A percentile compares a stretch with the other conserved stretches of the same genome.
Evolutionary conservation across 2,329 filamentous ascomycete genomes (phyloP).

Genomic region (Exophiala lecanii-corni): DNA sequence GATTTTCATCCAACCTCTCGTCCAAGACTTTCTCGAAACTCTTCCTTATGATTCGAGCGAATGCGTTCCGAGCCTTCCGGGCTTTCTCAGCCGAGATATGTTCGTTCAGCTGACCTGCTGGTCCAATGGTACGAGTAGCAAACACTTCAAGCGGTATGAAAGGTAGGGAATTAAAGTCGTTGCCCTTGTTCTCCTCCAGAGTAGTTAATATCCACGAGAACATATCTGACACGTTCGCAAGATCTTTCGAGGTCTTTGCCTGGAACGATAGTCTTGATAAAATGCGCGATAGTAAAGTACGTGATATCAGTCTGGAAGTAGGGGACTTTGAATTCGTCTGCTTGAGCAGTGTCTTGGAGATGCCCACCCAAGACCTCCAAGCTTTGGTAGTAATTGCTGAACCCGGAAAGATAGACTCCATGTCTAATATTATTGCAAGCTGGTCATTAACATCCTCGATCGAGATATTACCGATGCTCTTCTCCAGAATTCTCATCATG

Average conservation of each 20-base stretch:
- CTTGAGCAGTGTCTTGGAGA: slow-evolving; percentile 1
- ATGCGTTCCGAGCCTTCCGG: too few relatives aligned
- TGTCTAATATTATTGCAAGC: slow-evolving; percentile 8
- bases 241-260: neutral
- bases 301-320: slow-evolving; percentile 1
- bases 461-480: neutral
- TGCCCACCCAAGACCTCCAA: slow-evolving; percentile 11
- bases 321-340: neutral
- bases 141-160: slow-evolving; percentile 3
- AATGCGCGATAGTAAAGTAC: slow-evolving; percentile 8
- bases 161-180: neutral
- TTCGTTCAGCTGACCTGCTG: too few relatives aligned
- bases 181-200: neutral
- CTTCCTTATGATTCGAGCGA: too few relatives aligned
- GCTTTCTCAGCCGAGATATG: too few relatives aligned
- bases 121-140: too few relatives aligned
- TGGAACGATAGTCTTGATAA: slow-evolving; percentile 1
- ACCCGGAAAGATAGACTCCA: slow-evolving; percentile 6
- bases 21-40: too few relatives aligned
- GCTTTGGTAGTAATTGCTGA: slow-evolving; percentile 8
- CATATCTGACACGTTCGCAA: neutral
- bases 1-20: too few relatives aligned
- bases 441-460: slow-evolving; percentile 5
- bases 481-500: slow-evolving; percentile 3
- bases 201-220: neutral